Evolutionary conservation across 1,284 basidiomycete species (phyloP).

Genomic region (Malassezia japonica): DNA sequence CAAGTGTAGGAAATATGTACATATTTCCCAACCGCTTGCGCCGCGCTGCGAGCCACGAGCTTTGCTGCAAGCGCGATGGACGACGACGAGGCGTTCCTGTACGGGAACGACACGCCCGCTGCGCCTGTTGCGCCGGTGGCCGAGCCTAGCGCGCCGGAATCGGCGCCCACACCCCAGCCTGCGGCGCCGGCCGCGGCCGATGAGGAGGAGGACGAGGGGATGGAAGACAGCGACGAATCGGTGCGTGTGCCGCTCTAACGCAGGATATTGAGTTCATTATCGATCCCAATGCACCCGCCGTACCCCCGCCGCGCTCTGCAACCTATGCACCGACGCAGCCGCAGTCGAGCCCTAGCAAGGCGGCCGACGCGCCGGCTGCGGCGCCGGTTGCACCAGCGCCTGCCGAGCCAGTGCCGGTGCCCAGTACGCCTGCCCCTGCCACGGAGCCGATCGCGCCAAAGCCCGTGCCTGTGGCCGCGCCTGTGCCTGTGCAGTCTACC

Average conservation of each 20-base stretch:
- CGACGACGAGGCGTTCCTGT: conserved; percentile 34
- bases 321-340: conserved; percentile 10
- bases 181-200: conserved; percentile 19
- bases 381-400: conserved; percentile 7
- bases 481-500: neutral
- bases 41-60: neutral
- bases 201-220: conserved; percentile 49
- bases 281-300: conserved; percentile 33
- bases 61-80: conserved; percentile 8
- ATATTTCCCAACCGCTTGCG: conserved; percentile 1
- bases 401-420: neutral
- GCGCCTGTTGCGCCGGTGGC: neutral
- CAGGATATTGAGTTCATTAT: conserved; percentile 49
- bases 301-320: conserved; percentile 28
- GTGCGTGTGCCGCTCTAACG: neutral
- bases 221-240: conserved; percentile 49
- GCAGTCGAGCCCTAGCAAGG: conserved; percentile 18
- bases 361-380: conserved; percentile 12
- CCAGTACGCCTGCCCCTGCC: neutral
- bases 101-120: conserved; percentile 17
- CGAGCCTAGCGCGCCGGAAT: conserved; percentile 21
- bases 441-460: neutral
- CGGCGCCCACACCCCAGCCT: conserved; percentile 24
- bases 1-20: neutral
- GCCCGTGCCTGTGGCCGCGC: neutral